Evolutionary conservation across 805 yeast species (phyloP).

Genomic region (Metschnikowia anglica): DNA sequence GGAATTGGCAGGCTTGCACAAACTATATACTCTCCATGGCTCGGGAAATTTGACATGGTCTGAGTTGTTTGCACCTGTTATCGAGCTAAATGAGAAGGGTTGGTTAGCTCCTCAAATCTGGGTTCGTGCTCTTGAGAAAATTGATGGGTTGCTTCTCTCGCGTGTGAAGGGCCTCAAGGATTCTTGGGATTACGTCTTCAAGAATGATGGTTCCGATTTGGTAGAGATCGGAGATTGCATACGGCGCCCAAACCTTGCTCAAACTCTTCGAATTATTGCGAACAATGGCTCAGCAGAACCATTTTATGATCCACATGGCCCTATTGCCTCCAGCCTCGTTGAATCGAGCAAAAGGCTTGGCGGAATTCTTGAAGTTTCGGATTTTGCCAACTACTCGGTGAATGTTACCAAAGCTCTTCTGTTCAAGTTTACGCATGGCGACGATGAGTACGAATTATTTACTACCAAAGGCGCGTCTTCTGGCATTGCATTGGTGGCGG

Average conservation of each 20-base stretch:
- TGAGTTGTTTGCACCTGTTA: constrained; percentile 73
- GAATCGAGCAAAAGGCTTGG: constrained; percentile 50
- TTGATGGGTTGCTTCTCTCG: constrained; percentile 25
- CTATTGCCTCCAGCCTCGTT: constrained; percentile 63
- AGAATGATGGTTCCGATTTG: constrained; percentile 24
- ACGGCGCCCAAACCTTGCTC: constrained; percentile 59
- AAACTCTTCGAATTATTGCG: constrained; percentile 68
- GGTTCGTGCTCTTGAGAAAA: constrained; percentile 36
- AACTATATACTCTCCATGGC: constrained; percentile 58
- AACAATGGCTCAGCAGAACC: constrained; percentile 71
- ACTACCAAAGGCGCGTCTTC: constrained; percentile 71
- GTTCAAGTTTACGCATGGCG: constrained; percentile 21
- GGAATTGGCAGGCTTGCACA: constrained; percentile 79
- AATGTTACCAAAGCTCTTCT: constrained; percentile 38
- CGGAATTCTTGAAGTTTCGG: constrained; percentile 67
- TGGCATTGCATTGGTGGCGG: constrained; percentile 80
- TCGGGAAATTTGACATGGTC: constrained; percentile 72
- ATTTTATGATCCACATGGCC: constrained; percentile 82
- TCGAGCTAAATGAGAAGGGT: constrained; percentile 62
- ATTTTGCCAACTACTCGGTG: constrained; percentile 62
- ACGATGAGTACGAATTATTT: constrained; percentile 29
- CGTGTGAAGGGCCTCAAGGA: constrained; percentile 30
- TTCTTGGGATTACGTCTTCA: constrained; percentile 59
- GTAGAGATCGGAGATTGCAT: constrained; percentile 59
- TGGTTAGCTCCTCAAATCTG: constrained; percentile 25